Evolutionary conservation across 495 filamentous ascomycete species (phyloP).

Genomic region (Neurospora sp.): DNA sequence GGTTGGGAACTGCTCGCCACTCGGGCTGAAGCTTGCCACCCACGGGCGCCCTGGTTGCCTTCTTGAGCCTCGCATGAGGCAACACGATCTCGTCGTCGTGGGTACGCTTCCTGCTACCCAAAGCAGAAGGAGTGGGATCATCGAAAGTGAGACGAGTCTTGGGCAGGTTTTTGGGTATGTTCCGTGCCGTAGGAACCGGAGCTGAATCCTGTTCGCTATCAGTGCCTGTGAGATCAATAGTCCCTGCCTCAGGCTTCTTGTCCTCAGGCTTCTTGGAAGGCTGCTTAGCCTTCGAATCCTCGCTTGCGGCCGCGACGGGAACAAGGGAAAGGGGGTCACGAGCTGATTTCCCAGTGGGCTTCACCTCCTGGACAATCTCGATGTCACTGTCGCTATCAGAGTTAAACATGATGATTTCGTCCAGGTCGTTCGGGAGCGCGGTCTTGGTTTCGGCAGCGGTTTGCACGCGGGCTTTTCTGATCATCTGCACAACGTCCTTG

Average conservation of each 20-base stretch:
- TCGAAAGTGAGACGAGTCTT: not conserved
- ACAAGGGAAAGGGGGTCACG: not conserved
- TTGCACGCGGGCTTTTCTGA: constrained; percentile 69
- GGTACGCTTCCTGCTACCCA: constrained; percentile 52
- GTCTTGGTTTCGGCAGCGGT: constrained; percentile 34
- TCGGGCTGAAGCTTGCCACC: constrained; percentile 41
- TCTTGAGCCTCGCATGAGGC: constrained; percentile 34
- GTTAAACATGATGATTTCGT: constrained; percentile 80
- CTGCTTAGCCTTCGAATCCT: not conserved
- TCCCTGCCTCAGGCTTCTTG: not conserved
- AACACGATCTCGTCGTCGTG: constrained; percentile 56
- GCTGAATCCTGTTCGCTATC: not conserved
- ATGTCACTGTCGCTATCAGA: constrained; percentile 42
- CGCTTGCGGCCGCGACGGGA: not conserved
- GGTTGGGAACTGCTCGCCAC: constrained; percentile 41
- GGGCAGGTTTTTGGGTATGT: constrained; percentile 2
- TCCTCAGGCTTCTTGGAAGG: not conserved
- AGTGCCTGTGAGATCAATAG: constrained; percentile 15
- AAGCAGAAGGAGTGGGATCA: constrained; percentile 10
- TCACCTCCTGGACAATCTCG: constrained; percentile 1
- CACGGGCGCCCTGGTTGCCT: constrained; percentile 27
- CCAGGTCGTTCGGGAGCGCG: constrained; percentile 44
- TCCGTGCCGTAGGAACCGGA: constrained; percentile 1
- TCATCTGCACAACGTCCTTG: constrained; percentile 75
- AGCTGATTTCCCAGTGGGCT: not conserved